Conservation (phyloP, 1,284 basidiomycete species). For the Boletellus deceptivus region DNA sequence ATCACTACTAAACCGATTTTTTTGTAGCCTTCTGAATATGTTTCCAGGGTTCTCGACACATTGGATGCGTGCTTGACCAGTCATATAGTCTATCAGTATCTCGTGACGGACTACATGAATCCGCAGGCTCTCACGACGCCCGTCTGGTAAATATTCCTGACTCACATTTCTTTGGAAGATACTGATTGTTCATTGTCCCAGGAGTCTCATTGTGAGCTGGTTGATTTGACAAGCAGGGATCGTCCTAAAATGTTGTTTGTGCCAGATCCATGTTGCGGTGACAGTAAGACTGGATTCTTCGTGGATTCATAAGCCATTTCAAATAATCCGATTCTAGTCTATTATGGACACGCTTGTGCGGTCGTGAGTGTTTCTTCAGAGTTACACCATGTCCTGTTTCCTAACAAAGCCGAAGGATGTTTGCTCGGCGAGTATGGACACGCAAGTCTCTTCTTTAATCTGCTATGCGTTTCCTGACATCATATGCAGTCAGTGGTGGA, state of each 20-base stretch:
- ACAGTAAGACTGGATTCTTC: conserved; percentile 35
- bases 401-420: conserved; percentile 30
- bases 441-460: conserved; percentile 30
- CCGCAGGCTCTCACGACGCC: conserved; percentile 39
- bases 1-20: too few relatives aligned
- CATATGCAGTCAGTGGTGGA: conserved; percentile 38
- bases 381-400: not conserved
- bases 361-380: not conserved
- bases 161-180: not conserved
- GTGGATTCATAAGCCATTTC: not conserved
- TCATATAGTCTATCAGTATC: conserved; percentile 53
- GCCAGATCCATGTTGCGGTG: conserved; percentile 42
- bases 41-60: not conserved
- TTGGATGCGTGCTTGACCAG: conserved; percentile 43
- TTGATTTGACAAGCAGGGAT: not conserved
- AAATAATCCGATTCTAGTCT: conserved; percentile 31
- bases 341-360: conserved; percentile 36
- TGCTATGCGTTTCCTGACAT: not conserved
- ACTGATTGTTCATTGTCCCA: conserved; percentile 12
- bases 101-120: conserved; percentile 49
- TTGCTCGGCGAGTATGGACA: conserved; percentile 40
- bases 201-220: conserved; percentile 45
- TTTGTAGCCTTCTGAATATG: not conserved
- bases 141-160: conserved; percentile 42
- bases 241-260: not conserved